Evolutionary conservation across 2,329 filamentous ascomycete genomes (phyloP).

Genomic region (Ascomycota sp.): DNA sequence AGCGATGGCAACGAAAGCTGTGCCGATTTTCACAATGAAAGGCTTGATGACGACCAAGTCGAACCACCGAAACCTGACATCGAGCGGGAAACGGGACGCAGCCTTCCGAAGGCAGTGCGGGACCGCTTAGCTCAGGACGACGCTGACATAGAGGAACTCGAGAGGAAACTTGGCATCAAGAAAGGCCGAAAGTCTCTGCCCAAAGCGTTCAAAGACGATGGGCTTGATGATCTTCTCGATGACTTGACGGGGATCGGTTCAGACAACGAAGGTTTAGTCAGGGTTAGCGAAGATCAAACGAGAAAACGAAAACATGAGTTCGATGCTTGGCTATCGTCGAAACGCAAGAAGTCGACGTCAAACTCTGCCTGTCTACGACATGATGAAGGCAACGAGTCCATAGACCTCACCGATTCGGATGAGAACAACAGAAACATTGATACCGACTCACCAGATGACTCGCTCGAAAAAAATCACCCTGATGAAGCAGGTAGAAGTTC

Average conservation of each 20-base stretch:
- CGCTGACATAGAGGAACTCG: slow-evolving; percentile 67
- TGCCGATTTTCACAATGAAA: slow-evolving; percentile 3
- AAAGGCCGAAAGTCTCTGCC: slow-evolving; percentile 55
- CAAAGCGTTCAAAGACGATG: slow-evolving; percentile 61
- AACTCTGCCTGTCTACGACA: no score
- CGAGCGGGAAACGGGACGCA: slow-evolving; percentile 9
- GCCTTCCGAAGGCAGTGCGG: slow-evolving; percentile 11
- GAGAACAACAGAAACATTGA: slow-evolving; percentile 7
- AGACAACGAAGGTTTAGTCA: no score
- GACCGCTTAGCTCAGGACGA: slow-evolving; percentile 57
- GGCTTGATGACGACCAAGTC: slow-evolving; percentile 5
- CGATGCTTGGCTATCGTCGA: slow-evolving; percentile 39
- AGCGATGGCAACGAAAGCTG: slow-evolving; percentile 1
- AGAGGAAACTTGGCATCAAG: slow-evolving; percentile 68
- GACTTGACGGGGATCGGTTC: slow-evolving; percentile 30
- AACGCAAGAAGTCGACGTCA: slow-evolving; percentile 17
- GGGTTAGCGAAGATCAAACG: slow-evolving; percentile 34
- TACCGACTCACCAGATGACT: no score
- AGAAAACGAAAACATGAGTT: slow-evolving; percentile 39
- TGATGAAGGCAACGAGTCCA: no score
- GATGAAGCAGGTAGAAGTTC: slow-evolving; percentile 10
- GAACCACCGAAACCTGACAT: slow-evolving; percentile 8
- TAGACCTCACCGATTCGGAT: slow-evolving; percentile 4
- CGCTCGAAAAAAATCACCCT: no score
- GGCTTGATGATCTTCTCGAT: slow-evolving; percentile 57